Evolutionary conservation across 495 filamentous ascomycete genomes (phyloP).

Genomic region (Immersiella caudata): DNA sequence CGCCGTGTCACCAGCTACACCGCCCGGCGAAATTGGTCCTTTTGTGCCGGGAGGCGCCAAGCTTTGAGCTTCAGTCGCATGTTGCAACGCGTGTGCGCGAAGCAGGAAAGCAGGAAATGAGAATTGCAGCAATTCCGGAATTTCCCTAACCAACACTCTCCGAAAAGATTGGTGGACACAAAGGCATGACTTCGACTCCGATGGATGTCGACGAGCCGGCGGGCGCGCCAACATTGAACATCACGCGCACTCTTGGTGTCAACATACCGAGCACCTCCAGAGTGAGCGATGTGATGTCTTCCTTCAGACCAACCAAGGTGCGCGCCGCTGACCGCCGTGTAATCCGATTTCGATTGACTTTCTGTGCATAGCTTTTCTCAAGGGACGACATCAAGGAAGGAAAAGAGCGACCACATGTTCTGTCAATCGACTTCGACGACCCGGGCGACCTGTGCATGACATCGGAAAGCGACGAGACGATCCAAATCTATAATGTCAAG

Average conservation of each 20-base stretch:
- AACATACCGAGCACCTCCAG: conserved; percentile 43
- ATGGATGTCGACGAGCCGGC: conserved; percentile 56
- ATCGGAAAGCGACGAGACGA: conserved; percentile 85
- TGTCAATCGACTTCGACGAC: conserved; percentile 94
- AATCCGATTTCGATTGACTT: conserved; percentile 16
- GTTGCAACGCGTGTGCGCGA: neutral
- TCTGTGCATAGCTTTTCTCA: conserved; percentile 45
- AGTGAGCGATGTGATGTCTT: conserved; percentile 50
- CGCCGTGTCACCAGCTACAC: neutral
- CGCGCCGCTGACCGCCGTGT: neutral
- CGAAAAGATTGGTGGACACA: too few relatives aligned
- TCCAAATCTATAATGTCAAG: conserved; percentile 91
- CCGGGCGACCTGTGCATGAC: conserved; percentile 86
- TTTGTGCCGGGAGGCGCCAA: neutral
- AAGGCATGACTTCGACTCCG: conserved; percentile 52
- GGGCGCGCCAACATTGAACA: conserved; percentile 44
- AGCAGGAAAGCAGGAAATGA: too few relatives aligned
- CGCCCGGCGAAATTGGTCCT: neutral
- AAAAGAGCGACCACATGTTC: conserved; percentile 44
- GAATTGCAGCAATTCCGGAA: too few relatives aligned
- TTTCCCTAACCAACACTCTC: too few relatives aligned
- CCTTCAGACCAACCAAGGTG: conserved; percentile 58
- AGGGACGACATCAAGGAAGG: conserved; percentile 49
- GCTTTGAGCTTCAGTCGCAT: neutral
- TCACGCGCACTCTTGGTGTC: conserved; percentile 39